Evolutionary conservation across 1,284 basidiomycete species (phyloP).

Genomic region (Ustilago cynodontis): DNA sequence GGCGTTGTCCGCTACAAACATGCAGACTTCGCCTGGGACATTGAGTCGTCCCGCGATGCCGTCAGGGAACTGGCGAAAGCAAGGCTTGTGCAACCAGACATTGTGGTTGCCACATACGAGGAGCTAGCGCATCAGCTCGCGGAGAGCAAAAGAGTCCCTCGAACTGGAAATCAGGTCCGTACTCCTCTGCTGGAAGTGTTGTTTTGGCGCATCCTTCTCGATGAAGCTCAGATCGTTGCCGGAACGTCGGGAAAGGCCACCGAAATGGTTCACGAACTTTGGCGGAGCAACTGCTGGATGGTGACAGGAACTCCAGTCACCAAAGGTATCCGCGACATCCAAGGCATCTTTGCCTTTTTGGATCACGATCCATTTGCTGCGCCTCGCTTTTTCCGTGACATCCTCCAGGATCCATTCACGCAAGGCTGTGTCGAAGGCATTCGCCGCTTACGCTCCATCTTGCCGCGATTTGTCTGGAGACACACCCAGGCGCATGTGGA

Average conservation of each 20-base stretch:
- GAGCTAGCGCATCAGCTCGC: constrained; percentile 46
- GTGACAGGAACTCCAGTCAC: constrained; percentile 54
- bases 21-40: constrained; percentile 40
- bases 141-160: constrained; percentile 30
- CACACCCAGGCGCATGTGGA: constrained; percentile 54
- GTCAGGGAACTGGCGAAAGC: constrained; percentile 27
- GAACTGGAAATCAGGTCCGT: constrained; percentile 18
- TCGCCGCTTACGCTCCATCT: constrained; percentile 36
- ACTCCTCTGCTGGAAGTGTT: constrained; percentile 55
- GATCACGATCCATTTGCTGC: constrained; percentile 52
- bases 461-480: constrained; percentile 55
- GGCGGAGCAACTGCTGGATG: constrained; percentile 60
- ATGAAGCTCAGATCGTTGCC: constrained; percentile 58
- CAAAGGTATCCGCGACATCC: constrained; percentile 52
- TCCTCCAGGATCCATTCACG: constrained; percentile 49
- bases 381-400: constrained; percentile 43
- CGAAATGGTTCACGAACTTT: constrained; percentile 53
- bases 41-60: constrained; percentile 7
- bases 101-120: constrained; percentile 59
- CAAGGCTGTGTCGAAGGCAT: constrained; percentile 51
- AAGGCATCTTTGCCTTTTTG: constrained; percentile 53
- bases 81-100: constrained; percentile 35
- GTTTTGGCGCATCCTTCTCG: constrained; percentile 54
- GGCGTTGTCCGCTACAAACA: constrained; percentile 43
- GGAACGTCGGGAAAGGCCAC: constrained; percentile 43